phyloP scores from a whole-genome alignment of 2,329 filamentous ascomycete genomes.

The Emergomyces pasteurianus region DNA sequence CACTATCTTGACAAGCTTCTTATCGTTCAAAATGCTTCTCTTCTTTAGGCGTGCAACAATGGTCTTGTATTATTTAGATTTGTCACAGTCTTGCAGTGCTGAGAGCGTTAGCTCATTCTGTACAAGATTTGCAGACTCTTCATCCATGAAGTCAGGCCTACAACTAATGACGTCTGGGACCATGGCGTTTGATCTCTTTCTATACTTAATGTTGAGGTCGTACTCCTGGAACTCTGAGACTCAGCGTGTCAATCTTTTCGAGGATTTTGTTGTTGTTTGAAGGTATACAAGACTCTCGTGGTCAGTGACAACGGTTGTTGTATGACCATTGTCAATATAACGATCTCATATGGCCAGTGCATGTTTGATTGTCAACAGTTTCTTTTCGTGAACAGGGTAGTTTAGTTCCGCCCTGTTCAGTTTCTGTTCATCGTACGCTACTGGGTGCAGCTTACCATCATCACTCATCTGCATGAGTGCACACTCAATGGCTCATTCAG shows the following conservation, averaged over 20 bases:
- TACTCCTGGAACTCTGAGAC: background rate
- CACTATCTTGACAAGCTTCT: background rate
- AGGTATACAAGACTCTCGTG: background rate
- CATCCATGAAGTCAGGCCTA: background rate
- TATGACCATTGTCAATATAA: constrained; percentile 4
- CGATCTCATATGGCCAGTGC: background rate
- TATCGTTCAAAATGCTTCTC: background rate
- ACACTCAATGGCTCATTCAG: background rate
- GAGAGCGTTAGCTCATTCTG: background rate
- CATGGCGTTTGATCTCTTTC: background rate
- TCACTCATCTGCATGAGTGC: background rate
- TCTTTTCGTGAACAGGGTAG: constrained; percentile 3
- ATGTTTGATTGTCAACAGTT: constrained; percentile 2
- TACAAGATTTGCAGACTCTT: background rate
- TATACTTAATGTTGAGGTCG: background rate
- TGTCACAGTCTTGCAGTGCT: background rate
- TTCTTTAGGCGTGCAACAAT: background rate
- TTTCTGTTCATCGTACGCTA: background rate
- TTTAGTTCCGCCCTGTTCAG: constrained; percentile 1
- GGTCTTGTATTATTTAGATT: background rate
- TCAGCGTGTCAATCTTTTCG: background rate
- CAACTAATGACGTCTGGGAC: background rate
- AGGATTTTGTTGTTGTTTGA: background rate
- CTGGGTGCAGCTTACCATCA: background rate
- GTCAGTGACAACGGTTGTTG: constrained; percentile 1